Evolutionary conservation across 805 yeast genomes (phyloP).

Genomic region (Komagataella kurtzmanii): DNA sequence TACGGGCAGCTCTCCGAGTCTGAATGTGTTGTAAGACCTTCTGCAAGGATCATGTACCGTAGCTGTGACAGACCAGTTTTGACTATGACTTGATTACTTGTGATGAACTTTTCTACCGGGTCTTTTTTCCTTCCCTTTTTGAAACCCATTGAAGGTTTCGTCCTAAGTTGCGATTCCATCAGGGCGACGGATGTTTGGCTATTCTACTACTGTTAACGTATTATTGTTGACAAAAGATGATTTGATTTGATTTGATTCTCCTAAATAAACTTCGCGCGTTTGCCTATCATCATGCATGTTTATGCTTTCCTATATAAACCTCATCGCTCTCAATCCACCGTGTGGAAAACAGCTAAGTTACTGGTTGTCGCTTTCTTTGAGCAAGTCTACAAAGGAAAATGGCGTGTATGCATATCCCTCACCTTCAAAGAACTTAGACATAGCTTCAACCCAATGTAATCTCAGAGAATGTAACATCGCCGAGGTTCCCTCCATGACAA

Average conservation of each 20-base stretch:
- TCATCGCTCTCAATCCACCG: background rate
- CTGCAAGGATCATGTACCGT: constrained; percentile 35
- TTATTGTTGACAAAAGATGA: background rate
- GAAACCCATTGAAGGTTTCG: background rate
- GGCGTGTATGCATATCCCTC: constrained; percentile 62
- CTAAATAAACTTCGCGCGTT: background rate
- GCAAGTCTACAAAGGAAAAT: constrained; percentile 29
- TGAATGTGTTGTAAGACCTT: constrained; percentile 19
- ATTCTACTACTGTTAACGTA: background rate
- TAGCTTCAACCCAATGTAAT: constrained; percentile 73
- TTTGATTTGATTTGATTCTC: background rate
- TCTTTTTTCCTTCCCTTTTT: constrained; percentile 32
- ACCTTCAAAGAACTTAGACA: constrained; percentile 71
- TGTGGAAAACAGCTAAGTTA: background rate
- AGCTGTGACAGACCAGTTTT: constrained; percentile 39
- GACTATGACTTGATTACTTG: constrained; percentile 28
- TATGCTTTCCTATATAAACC: background rate
- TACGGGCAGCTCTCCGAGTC: constrained; percentile 43
- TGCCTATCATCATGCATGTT: background rate
- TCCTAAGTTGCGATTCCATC: background rate
- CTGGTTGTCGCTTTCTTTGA: constrained; percentile 3
- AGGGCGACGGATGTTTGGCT: background rate
- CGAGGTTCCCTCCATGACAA: constrained; percentile 75
- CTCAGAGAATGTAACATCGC: constrained; percentile 72
- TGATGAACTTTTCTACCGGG: constrained; percentile 36